Conservation (phyloP, 495 filamentous ascomycete genomes). For the Penicillium lagena region DNA sequence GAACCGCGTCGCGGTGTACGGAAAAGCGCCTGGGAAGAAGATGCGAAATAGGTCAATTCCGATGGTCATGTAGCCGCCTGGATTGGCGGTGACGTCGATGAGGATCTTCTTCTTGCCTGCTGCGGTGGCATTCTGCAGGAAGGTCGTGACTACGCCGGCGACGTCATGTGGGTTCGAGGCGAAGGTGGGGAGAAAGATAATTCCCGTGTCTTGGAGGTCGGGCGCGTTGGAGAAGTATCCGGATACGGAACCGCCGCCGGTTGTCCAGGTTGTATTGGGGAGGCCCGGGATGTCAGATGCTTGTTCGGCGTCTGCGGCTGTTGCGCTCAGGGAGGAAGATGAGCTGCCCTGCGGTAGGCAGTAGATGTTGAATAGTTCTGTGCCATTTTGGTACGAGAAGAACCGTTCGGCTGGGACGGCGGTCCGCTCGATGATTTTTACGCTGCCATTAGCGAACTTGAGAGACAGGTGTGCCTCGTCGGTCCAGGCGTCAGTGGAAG, state of each 20-base stretch:
- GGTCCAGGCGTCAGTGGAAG: slow-evolving; percentile 13
- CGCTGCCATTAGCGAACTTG: slow-evolving; percentile 16
- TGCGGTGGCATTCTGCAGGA: slow-evolving; percentile 28
- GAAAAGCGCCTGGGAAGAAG: slow-evolving; percentile 28
- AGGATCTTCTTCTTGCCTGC: slow-evolving; percentile 41
- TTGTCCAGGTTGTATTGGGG: slow-evolving; percentile 55
- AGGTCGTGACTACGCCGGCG: slow-evolving; percentile 17
- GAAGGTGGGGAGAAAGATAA: slow-evolving; percentile 36
- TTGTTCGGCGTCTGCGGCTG: slow-evolving; percentile 43
- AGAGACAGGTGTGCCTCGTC: slow-evolving; percentile 13
- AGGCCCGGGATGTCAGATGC: slow-evolving; percentile 28
- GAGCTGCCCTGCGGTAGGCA: slow-evolving; percentile 13
- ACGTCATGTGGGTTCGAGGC: slow-evolving; percentile 14
- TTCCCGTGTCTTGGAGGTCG: slow-evolving; percentile 22
- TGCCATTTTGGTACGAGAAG: slow-evolving; percentile 18
- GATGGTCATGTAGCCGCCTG: slow-evolving; percentile 36
- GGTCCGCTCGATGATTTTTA: slow-evolving; percentile 9
- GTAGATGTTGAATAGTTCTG: slow-evolving; percentile 10
- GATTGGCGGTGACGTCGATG: slow-evolving; percentile 51
- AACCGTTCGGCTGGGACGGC: slow-evolving; percentile 15
- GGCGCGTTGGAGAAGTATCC: slow-evolving; percentile 33
- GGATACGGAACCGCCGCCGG: slow-evolving; percentile 22
- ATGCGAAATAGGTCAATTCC: slow-evolving; percentile 22
- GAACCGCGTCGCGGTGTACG: slow-evolving; percentile 37
- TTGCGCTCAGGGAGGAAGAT: slow-evolving; percentile 2